These are phyloP conservation scores for Spergularia marina DNA, from an alignment of 148 eudicot genomes.

Conservation along the genomic window DNA sequence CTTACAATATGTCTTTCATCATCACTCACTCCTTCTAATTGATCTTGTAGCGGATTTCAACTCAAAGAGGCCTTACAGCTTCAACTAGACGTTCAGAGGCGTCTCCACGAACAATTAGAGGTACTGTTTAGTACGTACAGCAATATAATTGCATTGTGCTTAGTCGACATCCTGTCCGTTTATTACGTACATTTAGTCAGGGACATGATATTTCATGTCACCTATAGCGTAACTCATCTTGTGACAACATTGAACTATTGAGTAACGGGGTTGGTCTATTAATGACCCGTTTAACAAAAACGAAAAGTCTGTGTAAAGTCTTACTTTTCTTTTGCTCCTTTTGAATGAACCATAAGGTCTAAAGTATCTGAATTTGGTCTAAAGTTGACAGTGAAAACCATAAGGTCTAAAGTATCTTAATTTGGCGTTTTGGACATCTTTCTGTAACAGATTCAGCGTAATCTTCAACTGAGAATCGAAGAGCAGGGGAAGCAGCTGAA, in stretches of 20 bases:
- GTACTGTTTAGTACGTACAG: slow-evolving; percentile 22
- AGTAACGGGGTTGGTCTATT: too few species aligned
- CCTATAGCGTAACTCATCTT: too few species aligned
- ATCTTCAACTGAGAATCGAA: slow-evolving; percentile 74
- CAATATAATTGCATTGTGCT: not conserved
- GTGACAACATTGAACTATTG: too few species aligned
- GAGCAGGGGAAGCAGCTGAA: slow-evolving; percentile 80
- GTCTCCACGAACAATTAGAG: slow-evolving; percentile 85
- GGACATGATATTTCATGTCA: too few species aligned
- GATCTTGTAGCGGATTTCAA: slow-evolving; percentile 49
- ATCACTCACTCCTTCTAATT: not conserved
- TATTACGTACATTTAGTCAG: not conserved
- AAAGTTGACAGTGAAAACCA: too few species aligned
- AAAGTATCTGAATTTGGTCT: too few species aligned
- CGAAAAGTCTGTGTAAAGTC: too few species aligned
- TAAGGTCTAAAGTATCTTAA: not conserved
- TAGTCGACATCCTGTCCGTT: not conserved
- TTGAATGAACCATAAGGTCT: too few species aligned
- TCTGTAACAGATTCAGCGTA: slow-evolving; percentile 60
- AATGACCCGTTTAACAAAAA: too few species aligned
- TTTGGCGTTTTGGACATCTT: not conserved
- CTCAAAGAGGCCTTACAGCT: slow-evolving; percentile 72
- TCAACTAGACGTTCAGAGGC: slow-evolving; percentile 83
- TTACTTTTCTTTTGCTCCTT: too few species aligned
- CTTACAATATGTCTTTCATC: not conserved